Conservation (phyloP, 306 rosid genomes). For the Hippophae gyantsensis region DNA sequence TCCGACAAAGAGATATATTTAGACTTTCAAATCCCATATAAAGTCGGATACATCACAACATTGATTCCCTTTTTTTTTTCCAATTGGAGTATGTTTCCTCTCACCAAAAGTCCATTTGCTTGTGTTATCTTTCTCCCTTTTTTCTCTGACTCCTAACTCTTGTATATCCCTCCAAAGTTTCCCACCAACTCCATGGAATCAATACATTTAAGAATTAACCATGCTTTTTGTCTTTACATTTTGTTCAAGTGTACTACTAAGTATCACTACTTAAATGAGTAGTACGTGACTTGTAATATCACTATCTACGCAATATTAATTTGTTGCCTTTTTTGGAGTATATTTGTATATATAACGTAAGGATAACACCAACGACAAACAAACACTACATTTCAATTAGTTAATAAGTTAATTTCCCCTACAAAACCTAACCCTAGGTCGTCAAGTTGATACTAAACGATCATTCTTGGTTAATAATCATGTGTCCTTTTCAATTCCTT, state of each 20-base stretch:
- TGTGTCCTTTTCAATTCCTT: slow-evolving; percentile 19
- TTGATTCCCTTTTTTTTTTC: too few relatives aligned
- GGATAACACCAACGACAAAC: slow-evolving; percentile 9
- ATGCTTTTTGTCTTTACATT: slow-evolving; percentile 17
- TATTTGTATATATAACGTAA: background rate
- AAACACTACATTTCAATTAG: slow-evolving; percentile 6
- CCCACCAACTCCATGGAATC: slow-evolving; percentile 89
- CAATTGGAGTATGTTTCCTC: background rate
- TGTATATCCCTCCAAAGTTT: slow-evolving; percentile 64
- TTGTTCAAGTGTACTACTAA: slow-evolving; percentile 12
- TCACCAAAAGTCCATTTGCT: slow-evolving; percentile 41
- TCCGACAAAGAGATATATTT: too few relatives aligned
- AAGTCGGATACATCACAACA: too few relatives aligned
- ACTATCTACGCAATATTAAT: slow-evolving; percentile 32
- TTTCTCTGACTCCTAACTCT: slow-evolving; percentile 15
- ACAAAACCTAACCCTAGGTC: slow-evolving; percentile 39
- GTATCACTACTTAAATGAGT: too few relatives aligned
- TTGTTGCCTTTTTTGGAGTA: slow-evolving; percentile 25
- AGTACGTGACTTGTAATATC: too few relatives aligned
- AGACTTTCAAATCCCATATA: too few relatives aligned
- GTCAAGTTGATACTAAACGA: slow-evolving; percentile 29
- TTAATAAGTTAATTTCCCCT: slow-evolving; percentile 22
- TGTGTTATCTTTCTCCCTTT: slow-evolving; percentile 34
- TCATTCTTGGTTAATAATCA: slow-evolving; percentile 6
- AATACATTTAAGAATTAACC: slow-evolving; percentile 32